phyloP scores from a whole-genome alignment of 179 eudicot genomes.

The Spergularia azorica region DNA sequence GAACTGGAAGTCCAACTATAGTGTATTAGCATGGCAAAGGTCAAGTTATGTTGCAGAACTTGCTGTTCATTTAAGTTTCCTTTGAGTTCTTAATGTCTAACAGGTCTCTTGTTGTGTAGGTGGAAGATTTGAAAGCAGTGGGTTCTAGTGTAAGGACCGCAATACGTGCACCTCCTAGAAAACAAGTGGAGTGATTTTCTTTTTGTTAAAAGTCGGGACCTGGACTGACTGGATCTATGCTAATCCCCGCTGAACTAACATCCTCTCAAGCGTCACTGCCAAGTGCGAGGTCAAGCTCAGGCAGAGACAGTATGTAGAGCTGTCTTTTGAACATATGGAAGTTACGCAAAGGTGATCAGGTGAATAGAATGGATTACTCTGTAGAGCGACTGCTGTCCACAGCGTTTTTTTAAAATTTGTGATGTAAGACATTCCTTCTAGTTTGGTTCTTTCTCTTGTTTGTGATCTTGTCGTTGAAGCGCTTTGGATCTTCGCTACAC shows the following conservation, averaged over 20 bases:
- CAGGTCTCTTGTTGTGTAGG: constrained; percentile 30
- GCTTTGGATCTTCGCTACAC: background rate
- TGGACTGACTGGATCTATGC: background rate
- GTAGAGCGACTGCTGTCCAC: too few relatives aligned
- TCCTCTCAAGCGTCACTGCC: background rate
- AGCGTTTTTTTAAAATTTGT: constrained; percentile 22
- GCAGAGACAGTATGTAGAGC: background rate
- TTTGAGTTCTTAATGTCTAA: background rate
- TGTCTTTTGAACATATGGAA: background rate
- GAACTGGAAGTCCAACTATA: too few relatives aligned
- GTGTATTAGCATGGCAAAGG: too few relatives aligned
- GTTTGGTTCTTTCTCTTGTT: background rate
- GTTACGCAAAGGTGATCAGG: background rate
- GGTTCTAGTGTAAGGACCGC: constrained; percentile 51
- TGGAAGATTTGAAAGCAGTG: constrained; percentile 43
- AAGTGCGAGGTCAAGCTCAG: background rate
- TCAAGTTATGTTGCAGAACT: too few relatives aligned
- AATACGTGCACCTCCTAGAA: constrained; percentile 40
- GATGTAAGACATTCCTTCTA: constrained; percentile 28
- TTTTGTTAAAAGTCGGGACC: background rate
- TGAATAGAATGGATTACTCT: constrained; percentile 25
- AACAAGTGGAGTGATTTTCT: constrained; percentile 28
- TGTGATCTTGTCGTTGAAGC: background rate
- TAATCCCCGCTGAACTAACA: background rate
- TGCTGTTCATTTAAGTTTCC: too few relatives aligned